phyloP scores from a whole-genome alignment of 768 basidiomycete species.

The Hypsizygus marmoreus region DNA sequence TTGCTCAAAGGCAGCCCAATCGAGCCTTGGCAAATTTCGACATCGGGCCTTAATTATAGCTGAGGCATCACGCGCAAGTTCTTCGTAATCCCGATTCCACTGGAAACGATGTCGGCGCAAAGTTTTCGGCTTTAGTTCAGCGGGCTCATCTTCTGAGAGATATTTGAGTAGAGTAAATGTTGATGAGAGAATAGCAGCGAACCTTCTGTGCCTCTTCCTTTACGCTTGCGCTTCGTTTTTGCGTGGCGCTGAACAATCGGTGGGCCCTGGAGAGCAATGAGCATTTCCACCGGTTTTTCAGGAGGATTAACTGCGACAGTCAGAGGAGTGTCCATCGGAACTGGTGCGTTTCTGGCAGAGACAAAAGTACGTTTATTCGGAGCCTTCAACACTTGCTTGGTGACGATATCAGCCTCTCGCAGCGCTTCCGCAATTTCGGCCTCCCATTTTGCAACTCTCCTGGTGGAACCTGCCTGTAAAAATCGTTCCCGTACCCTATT shows the following conservation, averaged over 20 bases:
- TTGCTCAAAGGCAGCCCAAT: slow-evolving; percentile 74
- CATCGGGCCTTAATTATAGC: slow-evolving; percentile 83
- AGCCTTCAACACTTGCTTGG: slow-evolving; percentile 44
- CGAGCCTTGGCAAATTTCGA: slow-evolving; percentile 57
- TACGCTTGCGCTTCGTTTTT: slow-evolving; percentile 35
- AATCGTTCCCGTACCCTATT: slow-evolving; percentile 58
- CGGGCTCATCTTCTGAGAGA: slow-evolving; percentile 3
- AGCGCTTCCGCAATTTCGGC: slow-evolving; percentile 57
- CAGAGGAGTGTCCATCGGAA: slow-evolving; percentile 31
- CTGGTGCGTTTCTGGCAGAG: slow-evolving; percentile 18
- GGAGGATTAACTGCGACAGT: slow-evolving; percentile 44
- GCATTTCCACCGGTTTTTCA: slow-evolving; percentile 51
- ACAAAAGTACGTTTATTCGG: slow-evolving; percentile 23
- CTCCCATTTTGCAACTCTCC: slow-evolving; percentile 62
- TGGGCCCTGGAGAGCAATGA: slow-evolving; percentile 56
- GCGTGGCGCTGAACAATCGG: slow-evolving; percentile 29
- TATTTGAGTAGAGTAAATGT: not conserved
- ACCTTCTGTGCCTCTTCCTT: slow-evolving; percentile 33
- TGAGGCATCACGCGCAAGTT: slow-evolving; percentile 82
- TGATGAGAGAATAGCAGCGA: not conserved
- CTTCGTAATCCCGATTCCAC: slow-evolving; percentile 88
- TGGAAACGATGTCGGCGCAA: slow-evolving; percentile 68
- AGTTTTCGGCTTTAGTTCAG: slow-evolving; percentile 21
- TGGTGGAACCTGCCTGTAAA: slow-evolving; percentile 55
- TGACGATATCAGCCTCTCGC: slow-evolving; percentile 52